These are phyloP conservation scores for Anethum foeniculum DNA, from an alignment of 140 eudicot species.

Conservation along the genomic window DNA sequence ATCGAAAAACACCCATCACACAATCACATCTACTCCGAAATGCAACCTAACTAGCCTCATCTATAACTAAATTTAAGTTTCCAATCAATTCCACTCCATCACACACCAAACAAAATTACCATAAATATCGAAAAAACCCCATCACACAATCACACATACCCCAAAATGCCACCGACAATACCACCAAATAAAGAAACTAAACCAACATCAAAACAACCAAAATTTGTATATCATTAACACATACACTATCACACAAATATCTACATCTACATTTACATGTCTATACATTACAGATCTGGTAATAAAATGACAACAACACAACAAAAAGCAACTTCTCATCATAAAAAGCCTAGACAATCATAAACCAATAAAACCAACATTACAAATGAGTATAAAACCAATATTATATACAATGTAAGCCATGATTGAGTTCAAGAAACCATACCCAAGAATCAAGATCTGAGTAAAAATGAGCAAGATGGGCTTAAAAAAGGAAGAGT, in stretches of 20 bases:
- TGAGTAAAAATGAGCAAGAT: conserved; percentile 3
- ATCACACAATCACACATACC: too few relatives aligned
- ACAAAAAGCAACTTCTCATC: neutral
- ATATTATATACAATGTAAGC: neutral
- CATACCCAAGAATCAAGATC: conserved; percentile 13
- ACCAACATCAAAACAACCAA: conserved; percentile 12
- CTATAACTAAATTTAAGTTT: too few relatives aligned
- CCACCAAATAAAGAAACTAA: neutral
- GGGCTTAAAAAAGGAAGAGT: neutral
- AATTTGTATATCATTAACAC: neutral
- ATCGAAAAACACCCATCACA: neutral
- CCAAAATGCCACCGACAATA: too few relatives aligned
- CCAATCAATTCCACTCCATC: too few relatives aligned
- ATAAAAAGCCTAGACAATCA: neutral
- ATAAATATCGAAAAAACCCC: too few relatives aligned
- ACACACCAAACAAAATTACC: too few relatives aligned
- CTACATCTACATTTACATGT: neutral
- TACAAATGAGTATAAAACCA: neutral
- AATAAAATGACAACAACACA: conserved; percentile 27
- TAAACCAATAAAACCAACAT: neutral
- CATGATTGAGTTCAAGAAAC: neutral
- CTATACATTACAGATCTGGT: conserved; percentile 31
- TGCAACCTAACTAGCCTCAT: neutral
- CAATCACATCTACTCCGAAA: neutral
- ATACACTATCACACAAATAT: neutral